Percentiles rank a stretch among this genome's conserved stretches.
Evolutionary conservation across 805 yeast species (phyloP).

Genomic region (Nakazawaea wyomingensis): DNA sequence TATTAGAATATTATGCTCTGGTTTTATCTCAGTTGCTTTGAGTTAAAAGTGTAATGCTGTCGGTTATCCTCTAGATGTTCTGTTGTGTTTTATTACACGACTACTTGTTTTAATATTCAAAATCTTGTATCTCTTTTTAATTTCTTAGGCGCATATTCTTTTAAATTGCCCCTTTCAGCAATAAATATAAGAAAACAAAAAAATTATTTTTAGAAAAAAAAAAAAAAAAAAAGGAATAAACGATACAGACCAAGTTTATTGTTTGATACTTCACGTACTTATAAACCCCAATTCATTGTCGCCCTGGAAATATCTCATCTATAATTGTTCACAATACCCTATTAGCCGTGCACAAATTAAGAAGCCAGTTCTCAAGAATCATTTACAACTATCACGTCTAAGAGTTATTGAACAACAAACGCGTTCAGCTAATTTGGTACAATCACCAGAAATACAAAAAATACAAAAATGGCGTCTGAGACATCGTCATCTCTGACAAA

Average conservation of each 20-base stretch:
- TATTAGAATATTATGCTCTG: too few species aligned
- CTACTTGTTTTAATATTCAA: too few species aligned
- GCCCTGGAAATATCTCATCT: background rate
- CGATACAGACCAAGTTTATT: background rate
- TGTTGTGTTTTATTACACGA: too few species aligned
- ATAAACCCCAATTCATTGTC: background rate
- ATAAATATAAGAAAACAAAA: background rate
- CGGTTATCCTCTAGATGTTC: too few species aligned
- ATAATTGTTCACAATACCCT: background rate
- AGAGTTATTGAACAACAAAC: too few species aligned
- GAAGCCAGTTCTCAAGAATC: too few species aligned
- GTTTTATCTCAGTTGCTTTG: too few species aligned
- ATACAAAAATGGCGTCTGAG: background rate
- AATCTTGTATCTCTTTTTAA: too few species aligned
- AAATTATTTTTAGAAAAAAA: conserved; percentile 3
- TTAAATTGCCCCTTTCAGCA: conserved; percentile 2
- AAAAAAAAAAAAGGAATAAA: background rate
- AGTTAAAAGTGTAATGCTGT: too few species aligned
- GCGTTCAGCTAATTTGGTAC: background rate
- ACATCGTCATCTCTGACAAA: conserved; percentile 22
- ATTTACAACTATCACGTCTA: too few species aligned
- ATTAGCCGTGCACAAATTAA: background rate
- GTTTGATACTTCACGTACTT: background rate
- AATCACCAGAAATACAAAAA: background rate
- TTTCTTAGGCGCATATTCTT: too few species aligned